Evolutionary conservation across 2,329 filamentous ascomycete species (phyloP).

Genomic region (Pochonia chlamydosporia): DNA sequence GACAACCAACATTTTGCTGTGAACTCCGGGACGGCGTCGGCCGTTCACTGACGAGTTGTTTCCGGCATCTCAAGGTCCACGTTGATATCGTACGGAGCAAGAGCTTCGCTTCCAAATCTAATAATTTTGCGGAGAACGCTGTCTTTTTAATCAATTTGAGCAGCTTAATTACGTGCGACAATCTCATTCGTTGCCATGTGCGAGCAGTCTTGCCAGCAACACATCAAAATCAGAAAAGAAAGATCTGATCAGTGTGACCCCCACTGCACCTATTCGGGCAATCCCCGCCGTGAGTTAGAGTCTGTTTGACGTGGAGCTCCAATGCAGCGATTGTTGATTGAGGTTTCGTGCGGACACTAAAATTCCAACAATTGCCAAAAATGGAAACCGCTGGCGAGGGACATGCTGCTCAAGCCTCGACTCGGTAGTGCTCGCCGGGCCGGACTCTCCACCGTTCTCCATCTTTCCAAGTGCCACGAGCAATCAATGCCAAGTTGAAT

Average conservation of each 20-base stretch:
- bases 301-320: neutral
- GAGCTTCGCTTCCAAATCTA: too few relatives aligned
- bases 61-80: too few relatives aligned
- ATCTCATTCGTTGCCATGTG: neutral
- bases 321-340: too few relatives aligned
- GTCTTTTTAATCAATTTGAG: too few relatives aligned
- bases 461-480: neutral
- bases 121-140: too few relatives aligned
- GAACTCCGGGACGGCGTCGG: too few relatives aligned
- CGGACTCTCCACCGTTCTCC: slow-evolving; percentile 3
- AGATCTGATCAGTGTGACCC: neutral
- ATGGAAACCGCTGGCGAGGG: slow-evolving; percentile 4
- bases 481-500: neutral
- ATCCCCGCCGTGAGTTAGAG: neutral
- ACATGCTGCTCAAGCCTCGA: neutral
- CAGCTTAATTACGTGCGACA: too few relatives aligned
- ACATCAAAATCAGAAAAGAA: neutral
- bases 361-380: neutral
- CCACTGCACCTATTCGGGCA: slow-evolving; percentile 2
- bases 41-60: too few relatives aligned
- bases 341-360: neutral
- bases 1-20: too few relatives aligned
- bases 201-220: neutral
- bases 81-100: too few relatives aligned
- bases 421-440: slow-evolving; percentile 6